Conservation (phyloP, 2,329 filamentous ascomycete species). For the Drechslerella coelobrocha region DNA sequence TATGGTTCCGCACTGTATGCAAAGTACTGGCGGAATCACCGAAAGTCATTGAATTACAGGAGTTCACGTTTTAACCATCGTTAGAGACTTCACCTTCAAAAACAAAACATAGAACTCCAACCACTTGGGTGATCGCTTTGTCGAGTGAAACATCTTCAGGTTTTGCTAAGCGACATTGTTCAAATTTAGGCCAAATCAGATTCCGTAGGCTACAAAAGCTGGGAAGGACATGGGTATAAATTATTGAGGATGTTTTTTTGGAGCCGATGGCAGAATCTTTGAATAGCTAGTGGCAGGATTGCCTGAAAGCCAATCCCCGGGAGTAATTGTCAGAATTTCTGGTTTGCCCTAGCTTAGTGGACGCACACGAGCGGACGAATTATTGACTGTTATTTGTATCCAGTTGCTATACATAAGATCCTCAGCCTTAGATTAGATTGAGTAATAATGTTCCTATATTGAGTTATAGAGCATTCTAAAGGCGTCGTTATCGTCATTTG, state of each 20-base stretch:
- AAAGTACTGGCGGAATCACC: neutral
- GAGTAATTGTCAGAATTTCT: neutral
- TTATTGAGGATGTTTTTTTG: neutral
- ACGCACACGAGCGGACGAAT: neutral
- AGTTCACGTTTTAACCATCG: neutral
- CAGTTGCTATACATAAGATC: neutral
- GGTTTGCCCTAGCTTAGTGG: neutral
- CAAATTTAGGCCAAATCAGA: neutral
- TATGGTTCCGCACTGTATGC: neutral
- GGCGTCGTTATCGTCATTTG: neutral
- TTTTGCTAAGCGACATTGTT: neutral
- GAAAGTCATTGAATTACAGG: neutral
- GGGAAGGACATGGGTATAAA: neutral
- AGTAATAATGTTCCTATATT: neutral
- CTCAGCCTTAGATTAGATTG: neutral
- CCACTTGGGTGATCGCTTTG: neutral
- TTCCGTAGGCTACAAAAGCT: neutral
- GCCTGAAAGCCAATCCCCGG: neutral
- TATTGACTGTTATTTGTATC: neutral
- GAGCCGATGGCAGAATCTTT: neutral
- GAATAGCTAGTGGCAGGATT: neutral
- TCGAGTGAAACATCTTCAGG: neutral
- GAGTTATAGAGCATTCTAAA: neutral
- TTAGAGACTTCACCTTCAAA: neutral
- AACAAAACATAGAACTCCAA: neutral